Percentiles rank a stretch among this genome's conserved stretches.
phyloP scores from a whole-genome alignment of 164 flowering plant genomes.

The Buxus sempervirens region DNA sequence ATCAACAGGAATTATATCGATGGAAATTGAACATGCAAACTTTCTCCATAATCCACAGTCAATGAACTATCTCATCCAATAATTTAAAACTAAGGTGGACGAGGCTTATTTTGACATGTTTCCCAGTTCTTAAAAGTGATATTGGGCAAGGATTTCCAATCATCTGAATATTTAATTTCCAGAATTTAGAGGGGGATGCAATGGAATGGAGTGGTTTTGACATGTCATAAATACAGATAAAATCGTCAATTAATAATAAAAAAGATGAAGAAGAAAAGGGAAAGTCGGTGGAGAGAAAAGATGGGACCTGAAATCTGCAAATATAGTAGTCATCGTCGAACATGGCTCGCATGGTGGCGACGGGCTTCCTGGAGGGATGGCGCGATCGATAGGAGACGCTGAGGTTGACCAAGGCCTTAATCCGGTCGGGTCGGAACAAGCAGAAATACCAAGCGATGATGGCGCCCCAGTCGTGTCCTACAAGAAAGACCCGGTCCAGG shows the following conservation, averaged over 20 bases:
- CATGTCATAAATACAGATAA: no score
- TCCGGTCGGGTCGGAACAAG: conserved; percentile 53
- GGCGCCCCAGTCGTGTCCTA: conserved; percentile 87
- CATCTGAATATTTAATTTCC: no score
- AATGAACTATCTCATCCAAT: background rate
- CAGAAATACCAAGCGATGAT: conserved; percentile 57
- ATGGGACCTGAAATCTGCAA: conserved; percentile 61
- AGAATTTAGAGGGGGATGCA: no score
- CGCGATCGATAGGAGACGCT: conserved; percentile 45
- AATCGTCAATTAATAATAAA: background rate
- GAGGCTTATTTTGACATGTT: no score
- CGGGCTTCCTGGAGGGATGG: conserved; percentile 35
- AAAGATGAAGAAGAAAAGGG: background rate
- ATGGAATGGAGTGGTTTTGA: no score
- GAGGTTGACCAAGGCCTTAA: conserved; percentile 56
- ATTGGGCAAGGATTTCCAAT: no score
- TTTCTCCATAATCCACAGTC: background rate
- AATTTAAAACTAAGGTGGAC: no score
- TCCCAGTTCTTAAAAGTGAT: no score
- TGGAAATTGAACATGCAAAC: background rate
- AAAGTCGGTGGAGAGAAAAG: no score
- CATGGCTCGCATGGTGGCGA: conserved; percentile 29
- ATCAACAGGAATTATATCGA: background rate
- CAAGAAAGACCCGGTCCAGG: conserved; percentile 48
- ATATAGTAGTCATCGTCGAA: conserved; percentile 64